Evolutionary conservation across 2,329 filamentous ascomycete species (phyloP).

Genomic region (Fusarium humuli): DNA sequence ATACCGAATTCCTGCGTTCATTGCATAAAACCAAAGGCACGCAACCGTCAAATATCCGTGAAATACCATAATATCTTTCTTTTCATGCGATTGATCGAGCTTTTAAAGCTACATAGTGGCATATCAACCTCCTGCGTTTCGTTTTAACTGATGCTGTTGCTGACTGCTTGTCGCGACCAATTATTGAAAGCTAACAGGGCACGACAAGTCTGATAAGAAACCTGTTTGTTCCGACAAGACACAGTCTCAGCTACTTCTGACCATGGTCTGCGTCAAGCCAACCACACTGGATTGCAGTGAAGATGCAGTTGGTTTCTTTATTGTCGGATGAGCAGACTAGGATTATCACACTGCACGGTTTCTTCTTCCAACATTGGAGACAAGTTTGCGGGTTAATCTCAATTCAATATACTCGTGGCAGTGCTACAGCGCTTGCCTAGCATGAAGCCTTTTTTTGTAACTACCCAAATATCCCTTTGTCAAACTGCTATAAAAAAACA

Average conservation of each 20-base stretch:
- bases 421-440: slow-evolving; percentile 44
- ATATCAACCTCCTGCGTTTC: background rate
- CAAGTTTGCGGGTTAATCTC: slow-evolving; percentile 17
- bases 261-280: background rate
- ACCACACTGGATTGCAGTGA: background rate
- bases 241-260: background rate
- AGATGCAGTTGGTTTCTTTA: background rate
- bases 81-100: background rate
- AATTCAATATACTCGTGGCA: slow-evolving; percentile 41
- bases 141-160: slow-evolving; percentile 10
- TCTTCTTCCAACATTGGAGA: background rate
- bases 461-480: slow-evolving; percentile 40
- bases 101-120: background rate
- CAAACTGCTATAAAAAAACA: slow-evolving; percentile 41
- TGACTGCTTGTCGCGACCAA: background rate
- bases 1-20: background rate
- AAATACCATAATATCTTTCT: background rate
- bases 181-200: background rate
- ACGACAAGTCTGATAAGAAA: background rate
- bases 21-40: background rate
- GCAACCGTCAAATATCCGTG: background rate
- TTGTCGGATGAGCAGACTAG: background rate
- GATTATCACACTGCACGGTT: background rate
- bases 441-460: slow-evolving; percentile 46
- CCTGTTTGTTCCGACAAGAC: background rate